Conservation (phyloP, 2,329 filamentous ascomycete genomes). For the Fusarium phyllophilum region DNA sequence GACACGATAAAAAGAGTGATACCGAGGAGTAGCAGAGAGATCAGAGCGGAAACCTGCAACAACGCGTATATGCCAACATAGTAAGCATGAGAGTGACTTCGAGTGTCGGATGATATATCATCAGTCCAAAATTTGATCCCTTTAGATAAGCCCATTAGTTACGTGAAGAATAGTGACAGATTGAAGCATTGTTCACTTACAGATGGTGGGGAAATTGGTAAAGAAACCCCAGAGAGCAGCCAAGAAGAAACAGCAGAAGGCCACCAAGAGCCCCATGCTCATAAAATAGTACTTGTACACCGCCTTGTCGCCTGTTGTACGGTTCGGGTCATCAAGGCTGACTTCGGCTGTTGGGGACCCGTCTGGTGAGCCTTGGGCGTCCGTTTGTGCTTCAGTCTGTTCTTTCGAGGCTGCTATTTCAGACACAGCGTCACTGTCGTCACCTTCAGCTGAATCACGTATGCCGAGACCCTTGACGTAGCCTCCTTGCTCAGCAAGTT, state of each 20-base stretch:
- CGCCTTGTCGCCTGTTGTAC: constrained; percentile 46
- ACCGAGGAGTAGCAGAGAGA: constrained; percentile 34
- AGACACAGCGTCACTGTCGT: rapidly evolving
- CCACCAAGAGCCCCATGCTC: constrained; percentile 38
- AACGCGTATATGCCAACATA: constrained; percentile 48
- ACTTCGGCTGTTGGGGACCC: background rate
- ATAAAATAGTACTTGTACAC: constrained; percentile 50
- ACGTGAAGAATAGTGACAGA: background rate
- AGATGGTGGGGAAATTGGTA: constrained; percentile 7
- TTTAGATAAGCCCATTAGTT: background rate
- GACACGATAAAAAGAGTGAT: constrained; percentile 36
- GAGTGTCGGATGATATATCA: constrained; percentile 35
- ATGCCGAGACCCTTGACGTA: constrained; percentile 53
- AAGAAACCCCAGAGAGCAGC: constrained; percentile 49
- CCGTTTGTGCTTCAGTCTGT: constrained; percentile 10
- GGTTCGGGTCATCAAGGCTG: constrained; percentile 28
- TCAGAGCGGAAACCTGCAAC: constrained; percentile 23
- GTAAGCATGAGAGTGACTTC: constrained; percentile 26
- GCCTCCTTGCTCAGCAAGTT: constrained; percentile 45
- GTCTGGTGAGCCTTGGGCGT: background rate
- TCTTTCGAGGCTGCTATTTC: background rate
- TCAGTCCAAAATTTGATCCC: constrained; percentile 55
- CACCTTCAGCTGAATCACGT: background rate
- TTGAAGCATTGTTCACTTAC: background rate
- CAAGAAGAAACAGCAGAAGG: constrained; percentile 40